phyloP scores from a whole-genome alignment of 805 yeast species.

The Myxozyma neotropica region DNA sequence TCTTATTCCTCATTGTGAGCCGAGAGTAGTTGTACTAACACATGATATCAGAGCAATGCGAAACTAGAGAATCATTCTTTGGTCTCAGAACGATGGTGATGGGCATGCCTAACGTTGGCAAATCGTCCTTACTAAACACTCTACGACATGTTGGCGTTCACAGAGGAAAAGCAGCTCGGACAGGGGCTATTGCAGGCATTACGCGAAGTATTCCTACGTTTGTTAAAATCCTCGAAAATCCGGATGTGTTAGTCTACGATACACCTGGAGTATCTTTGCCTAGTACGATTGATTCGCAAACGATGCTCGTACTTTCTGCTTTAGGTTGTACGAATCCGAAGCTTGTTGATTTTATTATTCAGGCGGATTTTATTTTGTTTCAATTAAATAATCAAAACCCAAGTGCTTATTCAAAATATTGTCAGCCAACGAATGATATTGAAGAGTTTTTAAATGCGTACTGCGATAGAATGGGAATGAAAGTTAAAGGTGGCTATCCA shows the following conservation, averaged over 20 bases:
- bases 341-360: conserved; percentile 78
- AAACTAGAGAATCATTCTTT: conserved; percentile 62
- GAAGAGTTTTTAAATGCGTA: conserved; percentile 53
- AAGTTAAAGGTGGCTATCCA: conserved; percentile 38
- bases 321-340: conserved; percentile 73
- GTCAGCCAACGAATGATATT: conserved; percentile 72
- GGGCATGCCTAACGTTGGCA: conserved; percentile 99
- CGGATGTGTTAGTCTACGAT: conserved; percentile 74
- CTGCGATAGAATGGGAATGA: conserved; percentile 29
- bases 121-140: conserved; percentile 80
- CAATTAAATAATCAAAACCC: conserved; percentile 56
- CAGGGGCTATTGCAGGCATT: conserved; percentile 90
- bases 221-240: conserved; percentile 61
- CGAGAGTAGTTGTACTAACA: conserved; percentile 51
- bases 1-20: background rate
- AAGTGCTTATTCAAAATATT: conserved; percentile 51
- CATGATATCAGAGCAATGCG: background rate
- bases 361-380: conserved; percentile 81
- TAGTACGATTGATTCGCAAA: conserved; percentile 59
- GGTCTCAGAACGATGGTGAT: conserved; percentile 76
- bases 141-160: conserved; percentile 53
- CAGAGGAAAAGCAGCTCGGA: conserved; percentile 69
- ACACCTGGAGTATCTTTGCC: conserved; percentile 95
- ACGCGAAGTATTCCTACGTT: conserved; percentile 78
- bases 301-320: conserved; percentile 73